Conservation (phyloP, 768 basidiomycete species). For the Lentinus tigrinus region DNA sequence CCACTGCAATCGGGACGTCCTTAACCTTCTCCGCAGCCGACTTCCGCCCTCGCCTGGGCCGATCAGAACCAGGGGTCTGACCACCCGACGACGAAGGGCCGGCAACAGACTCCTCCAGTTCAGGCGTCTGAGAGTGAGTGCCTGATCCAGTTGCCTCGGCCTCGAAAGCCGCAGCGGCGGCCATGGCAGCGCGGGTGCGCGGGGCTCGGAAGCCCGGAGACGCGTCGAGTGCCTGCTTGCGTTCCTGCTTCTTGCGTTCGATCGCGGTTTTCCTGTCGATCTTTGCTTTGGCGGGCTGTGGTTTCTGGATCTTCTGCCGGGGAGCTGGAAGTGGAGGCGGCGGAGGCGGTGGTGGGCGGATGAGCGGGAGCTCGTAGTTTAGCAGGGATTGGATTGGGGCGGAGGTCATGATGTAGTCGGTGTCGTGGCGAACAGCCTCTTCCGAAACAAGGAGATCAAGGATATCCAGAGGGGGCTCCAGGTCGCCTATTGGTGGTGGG, state of each 20-base stretch:
- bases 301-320: neutral
- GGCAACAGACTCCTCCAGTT: constrained; percentile 13
- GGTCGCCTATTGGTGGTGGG: constrained; percentile 50
- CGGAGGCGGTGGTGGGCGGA: constrained; percentile 62
- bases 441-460: constrained; percentile 55
- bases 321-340: constrained; percentile 9
- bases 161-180: constrained; percentile 37
- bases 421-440: constrained; percentile 51
- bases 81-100: constrained; percentile 2
- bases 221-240: constrained; percentile 32
- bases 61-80: neutral
- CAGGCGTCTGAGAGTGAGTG: neutral
- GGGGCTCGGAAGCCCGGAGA: constrained; percentile 49
- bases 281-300: constrained; percentile 14
- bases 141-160: constrained; percentile 30
- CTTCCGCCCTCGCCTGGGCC: neutral
- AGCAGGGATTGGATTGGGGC: constrained; percentile 69
- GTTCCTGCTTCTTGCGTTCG: constrained; percentile 26
- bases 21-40: constrained; percentile 18
- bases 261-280: constrained; percentile 24
- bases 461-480: constrained; percentile 66
- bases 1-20: constrained; percentile 56
- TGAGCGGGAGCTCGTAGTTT: constrained; percentile 59
- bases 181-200: constrained; percentile 38
- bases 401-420: constrained; percentile 53